These are phyloP conservation scores for Penicillium herquei DNA, from an alignment of 495 filamentous ascomycete genomes.

Conservation along the genomic window DNA sequence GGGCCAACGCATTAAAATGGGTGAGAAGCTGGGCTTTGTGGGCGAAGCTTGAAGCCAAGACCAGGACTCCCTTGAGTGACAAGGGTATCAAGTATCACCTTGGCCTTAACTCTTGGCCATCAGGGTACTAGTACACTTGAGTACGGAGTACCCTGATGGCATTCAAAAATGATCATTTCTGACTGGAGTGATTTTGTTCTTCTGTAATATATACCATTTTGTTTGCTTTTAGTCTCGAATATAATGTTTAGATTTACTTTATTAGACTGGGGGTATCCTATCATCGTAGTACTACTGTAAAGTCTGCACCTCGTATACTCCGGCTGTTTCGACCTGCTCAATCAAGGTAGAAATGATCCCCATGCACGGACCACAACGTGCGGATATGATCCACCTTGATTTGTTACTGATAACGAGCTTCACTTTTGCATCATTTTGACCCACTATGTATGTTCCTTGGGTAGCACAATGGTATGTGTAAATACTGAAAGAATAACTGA, in stretches of 20 bases:
- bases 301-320: no score
- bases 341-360: neutral
- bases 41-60: constrained; percentile 16
- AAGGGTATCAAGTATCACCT: neutral
- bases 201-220: constrained; percentile 24
- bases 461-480: neutral
- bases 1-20: constrained; percentile 85
- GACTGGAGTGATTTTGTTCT: neutral
- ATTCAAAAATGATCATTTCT: no score
- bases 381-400: constrained; percentile 1
- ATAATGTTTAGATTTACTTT: no score
- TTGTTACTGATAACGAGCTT: constrained; percentile 1
- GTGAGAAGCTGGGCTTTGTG: constrained; percentile 75
- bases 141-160: no score
- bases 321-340: no score
- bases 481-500: neutral
- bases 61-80: neutral
- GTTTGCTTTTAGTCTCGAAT: neutral
- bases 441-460: neutral
- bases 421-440: neutral
- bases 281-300: no score
- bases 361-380: constrained; percentile 1
- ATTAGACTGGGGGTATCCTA: no score
- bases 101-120: neutral
- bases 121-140: no score